Percentiles rank a stretch among this genome's conserved stretches.
Evolutionary conservation across 2,329 filamentous ascomycete species (phyloP).

Genomic region (Cercospora berteroae): DNA sequence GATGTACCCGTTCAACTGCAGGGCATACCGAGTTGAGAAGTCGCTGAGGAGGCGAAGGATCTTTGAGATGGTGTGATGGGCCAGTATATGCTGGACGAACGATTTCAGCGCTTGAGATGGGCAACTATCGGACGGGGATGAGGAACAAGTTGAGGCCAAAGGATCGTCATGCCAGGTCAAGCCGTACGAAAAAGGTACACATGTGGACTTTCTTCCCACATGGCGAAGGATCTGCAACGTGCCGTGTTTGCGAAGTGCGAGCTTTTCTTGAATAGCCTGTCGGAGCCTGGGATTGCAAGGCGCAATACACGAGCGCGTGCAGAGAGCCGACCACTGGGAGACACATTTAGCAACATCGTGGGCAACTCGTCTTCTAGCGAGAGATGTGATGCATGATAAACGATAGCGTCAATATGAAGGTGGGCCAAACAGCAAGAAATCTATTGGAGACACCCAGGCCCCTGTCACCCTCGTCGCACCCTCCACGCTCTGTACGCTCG

Average conservation of each 20-base stretch:
- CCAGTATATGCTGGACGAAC: slow-evolving; percentile 7
- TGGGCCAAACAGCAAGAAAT: slow-evolving; percentile 8
- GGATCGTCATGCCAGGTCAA: neutral
- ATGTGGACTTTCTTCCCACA: neutral
- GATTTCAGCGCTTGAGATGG: neutral
- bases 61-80: slow-evolving; percentile 3
- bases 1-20: slow-evolving; percentile 10
- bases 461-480: neutral
- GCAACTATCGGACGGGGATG: neutral
- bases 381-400: slow-evolving; percentile 17
- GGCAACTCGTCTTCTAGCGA: slow-evolving; percentile 9
- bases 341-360: slow-evolving; percentile 18
- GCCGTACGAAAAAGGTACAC: neutral
- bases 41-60: slow-evolving; percentile 2
- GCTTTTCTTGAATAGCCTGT: neutral
- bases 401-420: slow-evolving; percentile 10
- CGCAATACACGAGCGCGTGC: slow-evolving; percentile 12
- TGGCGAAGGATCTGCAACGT: slow-evolving; percentile 6
- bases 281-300: neutral
- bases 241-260: neutral
- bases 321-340: slow-evolving; percentile 3
- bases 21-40: slow-evolving; percentile 1
- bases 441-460: slow-evolving; percentile 14
- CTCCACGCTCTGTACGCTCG: neutral
- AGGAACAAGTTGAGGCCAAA: neutral